A percentile compares a stretch with the other conserved stretches of the same genome.
These are phyloP conservation scores for Elymus sibiricus DNA, from an alignment of 176 grass and related monocot species.

Conservation along the genomic window DNA sequence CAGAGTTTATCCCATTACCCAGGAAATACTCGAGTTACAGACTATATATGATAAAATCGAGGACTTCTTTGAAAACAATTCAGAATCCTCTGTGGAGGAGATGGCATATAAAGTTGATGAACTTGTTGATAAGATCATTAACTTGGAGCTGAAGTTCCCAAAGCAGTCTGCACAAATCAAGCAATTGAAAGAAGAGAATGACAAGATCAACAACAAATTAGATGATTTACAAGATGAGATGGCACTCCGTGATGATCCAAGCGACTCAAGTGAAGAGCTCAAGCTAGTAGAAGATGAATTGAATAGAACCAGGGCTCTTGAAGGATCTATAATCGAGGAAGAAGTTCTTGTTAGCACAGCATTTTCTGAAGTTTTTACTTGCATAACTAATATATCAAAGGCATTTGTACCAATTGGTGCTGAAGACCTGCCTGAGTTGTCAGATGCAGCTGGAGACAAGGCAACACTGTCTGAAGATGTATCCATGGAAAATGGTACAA, in stretches of 20 bases:
- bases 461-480: background rate
- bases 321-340: constrained; percentile 49
- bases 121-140: constrained; percentile 67
- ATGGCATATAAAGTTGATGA: constrained; percentile 77
- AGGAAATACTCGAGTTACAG: constrained; percentile 48
- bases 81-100: constrained; percentile 57
- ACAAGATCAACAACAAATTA: constrained; percentile 50
- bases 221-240: constrained; percentile 60
- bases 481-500: background rate
- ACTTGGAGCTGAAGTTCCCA: constrained; percentile 63
- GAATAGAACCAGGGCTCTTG: constrained; percentile 39
- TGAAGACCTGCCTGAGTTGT: constrained; percentile 4
- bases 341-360: constrained; percentile 34
- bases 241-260: constrained; percentile 42
- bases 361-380: constrained; percentile 48
- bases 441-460: constrained; percentile 10
- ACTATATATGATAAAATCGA: constrained; percentile 59
- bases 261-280: constrained; percentile 45
- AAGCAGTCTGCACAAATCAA: constrained; percentile 62
- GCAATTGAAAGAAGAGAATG: constrained; percentile 53
- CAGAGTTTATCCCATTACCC: constrained; percentile 24
- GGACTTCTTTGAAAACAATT: constrained; percentile 50
- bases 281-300: constrained; percentile 58
- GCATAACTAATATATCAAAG: constrained; percentile 56
- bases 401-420: constrained; percentile 30